Evolutionary conservation across 2,329 filamentous ascomycete genomes (phyloP).

Genomic region (Macrophomina tecta): DNA sequence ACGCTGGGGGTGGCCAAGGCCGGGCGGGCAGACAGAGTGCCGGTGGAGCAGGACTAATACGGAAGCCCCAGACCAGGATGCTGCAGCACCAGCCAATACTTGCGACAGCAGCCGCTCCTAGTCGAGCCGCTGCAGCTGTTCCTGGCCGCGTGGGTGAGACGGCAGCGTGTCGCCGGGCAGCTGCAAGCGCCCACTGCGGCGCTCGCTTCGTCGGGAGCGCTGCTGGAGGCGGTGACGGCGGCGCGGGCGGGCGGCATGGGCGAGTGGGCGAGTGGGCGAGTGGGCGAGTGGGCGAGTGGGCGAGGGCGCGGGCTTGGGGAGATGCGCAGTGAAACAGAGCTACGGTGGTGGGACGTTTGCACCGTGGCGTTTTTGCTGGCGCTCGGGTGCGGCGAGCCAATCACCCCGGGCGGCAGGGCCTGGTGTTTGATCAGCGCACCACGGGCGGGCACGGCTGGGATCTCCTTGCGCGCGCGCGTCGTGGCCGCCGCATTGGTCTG

Average conservation of each 20-base stretch:
- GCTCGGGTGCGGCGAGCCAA: conserved; percentile 15
- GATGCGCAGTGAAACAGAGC: conserved; percentile 12
- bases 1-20: conserved; percentile 4
- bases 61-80: conserved; percentile 20
- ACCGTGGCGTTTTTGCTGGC: conserved; percentile 13
- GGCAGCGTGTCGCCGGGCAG: background rate
- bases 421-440: conserved; percentile 16
- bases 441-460: conserved; percentile 5
- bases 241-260: background rate
- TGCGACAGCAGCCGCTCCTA: conserved; percentile 23
- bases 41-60: conserved; percentile 23
- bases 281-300: background rate
- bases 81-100: conserved; percentile 28
- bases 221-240: conserved; percentile 15
- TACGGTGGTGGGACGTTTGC: conserved; percentile 19
- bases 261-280: background rate
- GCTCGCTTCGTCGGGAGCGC: conserved; percentile 1
- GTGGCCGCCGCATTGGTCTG: background rate
- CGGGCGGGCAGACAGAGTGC: background rate
- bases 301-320: background rate
- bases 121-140: conserved; percentile 11
- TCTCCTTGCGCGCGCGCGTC: conserved; percentile 20
- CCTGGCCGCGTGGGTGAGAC: background rate
- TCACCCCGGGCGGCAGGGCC: background rate
- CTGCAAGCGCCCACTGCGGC: conserved; percentile 13